Evolutionary conservation across 169 alveolate genomes (phyloP).

Genomic region (Cryptosporidium canis): DNA sequence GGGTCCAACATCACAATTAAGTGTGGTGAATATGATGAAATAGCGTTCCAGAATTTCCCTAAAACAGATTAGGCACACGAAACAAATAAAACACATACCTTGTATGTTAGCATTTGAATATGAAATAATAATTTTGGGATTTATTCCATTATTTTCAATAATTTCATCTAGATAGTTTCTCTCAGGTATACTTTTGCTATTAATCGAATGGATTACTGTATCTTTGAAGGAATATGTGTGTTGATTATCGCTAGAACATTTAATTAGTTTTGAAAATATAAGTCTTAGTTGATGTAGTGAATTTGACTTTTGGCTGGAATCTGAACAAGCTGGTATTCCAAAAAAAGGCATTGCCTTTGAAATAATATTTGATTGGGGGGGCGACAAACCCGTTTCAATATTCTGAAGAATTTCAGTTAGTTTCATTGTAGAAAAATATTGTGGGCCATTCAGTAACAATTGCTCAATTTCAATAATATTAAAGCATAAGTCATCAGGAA

Average conservation of each 20-base stretch:
- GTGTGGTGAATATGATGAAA: constrained; percentile 15
- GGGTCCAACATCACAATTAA: constrained; percentile 42
- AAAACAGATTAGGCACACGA: neutral
- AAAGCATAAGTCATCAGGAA: constrained; percentile 34
- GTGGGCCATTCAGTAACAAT: constrained; percentile 51
- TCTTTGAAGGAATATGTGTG: constrained; percentile 2
- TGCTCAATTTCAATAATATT: constrained; percentile 2
- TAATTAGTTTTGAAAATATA: neutral
- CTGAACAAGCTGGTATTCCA: neutral
- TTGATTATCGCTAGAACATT: neutral
- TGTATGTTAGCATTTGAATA: neutral
- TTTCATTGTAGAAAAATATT: constrained; percentile 10
- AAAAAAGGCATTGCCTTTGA: constrained; percentile 1
- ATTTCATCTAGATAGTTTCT: neutral
- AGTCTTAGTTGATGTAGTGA: constrained; percentile 7
- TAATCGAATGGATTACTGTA: neutral
- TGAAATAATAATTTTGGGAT: constrained; percentile 53
- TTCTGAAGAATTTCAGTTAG: constrained; percentile 7
- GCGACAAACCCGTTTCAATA: neutral
- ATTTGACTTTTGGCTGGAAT: constrained; percentile 3
- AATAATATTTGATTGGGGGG: neutral
- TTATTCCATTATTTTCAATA: neutral
- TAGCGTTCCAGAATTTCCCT: constrained; percentile 65
- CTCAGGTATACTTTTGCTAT: neutral
- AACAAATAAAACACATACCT: constrained; percentile 25